Conservation (phyloP, 345 rosid species). For the Citrus reticulata region DNA sequence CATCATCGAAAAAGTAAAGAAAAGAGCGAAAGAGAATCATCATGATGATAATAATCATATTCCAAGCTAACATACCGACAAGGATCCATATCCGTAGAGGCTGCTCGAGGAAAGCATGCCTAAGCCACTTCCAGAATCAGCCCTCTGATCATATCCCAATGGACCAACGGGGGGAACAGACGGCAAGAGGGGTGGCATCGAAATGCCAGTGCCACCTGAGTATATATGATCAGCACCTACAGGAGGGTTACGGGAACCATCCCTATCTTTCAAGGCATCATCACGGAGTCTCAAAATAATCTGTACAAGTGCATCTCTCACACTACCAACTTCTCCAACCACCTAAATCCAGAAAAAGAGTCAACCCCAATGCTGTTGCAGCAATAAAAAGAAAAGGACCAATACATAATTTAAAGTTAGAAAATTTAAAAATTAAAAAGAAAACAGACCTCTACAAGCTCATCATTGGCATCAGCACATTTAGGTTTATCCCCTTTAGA, state of each 20-base stretch:
- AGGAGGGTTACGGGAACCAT: slow-evolving; percentile 44
- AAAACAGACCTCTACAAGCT: slow-evolving; percentile 75
- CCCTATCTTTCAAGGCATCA: slow-evolving; percentile 75
- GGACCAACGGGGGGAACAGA: slow-evolving; percentile 63
- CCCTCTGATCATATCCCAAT: slow-evolving; percentile 71
- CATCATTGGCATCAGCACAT: slow-evolving; percentile 69
- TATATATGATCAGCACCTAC: slow-evolving; percentile 57
- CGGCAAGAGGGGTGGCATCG: slow-evolving; percentile 62
- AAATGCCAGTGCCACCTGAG: slow-evolving; percentile 43
- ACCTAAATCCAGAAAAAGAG: slow-evolving; percentile 40
- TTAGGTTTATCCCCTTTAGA: slow-evolving; percentile 71
- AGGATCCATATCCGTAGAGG: slow-evolving; percentile 74
- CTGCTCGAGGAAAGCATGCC: slow-evolving; percentile 65
- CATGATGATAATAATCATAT: not conserved
- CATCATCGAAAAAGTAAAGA: not conserved
- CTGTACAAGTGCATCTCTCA: slow-evolving; percentile 91
- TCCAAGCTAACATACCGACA: slow-evolving; percentile 48
- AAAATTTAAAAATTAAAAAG: not conserved
- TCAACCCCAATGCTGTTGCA: not conserved
- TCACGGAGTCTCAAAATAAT: slow-evolving; percentile 88
- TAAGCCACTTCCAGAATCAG: slow-evolving; percentile 56
- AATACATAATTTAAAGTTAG: not conserved
- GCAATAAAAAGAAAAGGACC: slow-evolving; percentile 11
- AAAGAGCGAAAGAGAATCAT: not conserved
- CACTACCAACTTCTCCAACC: slow-evolving; percentile 60